Base-by-base conservation (phyloP, 1,139 yeast species). In the Nakaseomyces glabratus region DNA sequence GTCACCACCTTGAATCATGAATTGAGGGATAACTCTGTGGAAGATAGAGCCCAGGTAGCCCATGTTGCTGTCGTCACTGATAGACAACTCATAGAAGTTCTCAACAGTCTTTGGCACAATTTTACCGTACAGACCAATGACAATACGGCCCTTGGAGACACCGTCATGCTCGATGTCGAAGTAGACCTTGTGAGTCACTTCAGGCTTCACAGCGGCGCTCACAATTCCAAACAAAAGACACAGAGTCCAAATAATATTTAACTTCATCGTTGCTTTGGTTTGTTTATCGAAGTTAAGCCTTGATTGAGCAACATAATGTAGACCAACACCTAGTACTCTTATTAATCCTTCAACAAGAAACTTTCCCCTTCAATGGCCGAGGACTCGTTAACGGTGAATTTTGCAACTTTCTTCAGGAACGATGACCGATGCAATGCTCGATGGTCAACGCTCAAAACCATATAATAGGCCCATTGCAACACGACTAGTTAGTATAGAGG, bases 1-100 rank as follows among this genome's bases (percentile, higher is more conserved):
- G 60, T 78, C 84, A 60, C 93, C 93, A 55, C 88, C 88, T 63
- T 81, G 93, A 51, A 80, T 72, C 84, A 81, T 78, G 62, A 81
- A 81, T 41, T 70, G 68, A 37, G 81, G 75, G 44, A 81, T 80
- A 34, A 81, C 79, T 58, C 93, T 66, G 67, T 81, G 90, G 72
- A 81, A 80, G 31, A 71, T 61, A 17, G 85, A 73, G 36, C 66
- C 64, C 40, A 70, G 63, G 63, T 73, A 77, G 33, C 76, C 78
- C 40, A 55, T 55, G 4, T 44, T 38, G 22, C 63, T 55, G 40
- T 66, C 64, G 22, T 62, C 59, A 21, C 76, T 70, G 40, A 75
- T 71, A 41, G 80, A 63, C 42, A 80, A 62, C 38, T 75, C 72
- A 57, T 75, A 73, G 65, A 81, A 81, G 62, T 81, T 81, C 50